phyloP scores from a whole-genome alignment of 352 stramenopile genomes.

The Phytophthora podocarpi region DNA sequence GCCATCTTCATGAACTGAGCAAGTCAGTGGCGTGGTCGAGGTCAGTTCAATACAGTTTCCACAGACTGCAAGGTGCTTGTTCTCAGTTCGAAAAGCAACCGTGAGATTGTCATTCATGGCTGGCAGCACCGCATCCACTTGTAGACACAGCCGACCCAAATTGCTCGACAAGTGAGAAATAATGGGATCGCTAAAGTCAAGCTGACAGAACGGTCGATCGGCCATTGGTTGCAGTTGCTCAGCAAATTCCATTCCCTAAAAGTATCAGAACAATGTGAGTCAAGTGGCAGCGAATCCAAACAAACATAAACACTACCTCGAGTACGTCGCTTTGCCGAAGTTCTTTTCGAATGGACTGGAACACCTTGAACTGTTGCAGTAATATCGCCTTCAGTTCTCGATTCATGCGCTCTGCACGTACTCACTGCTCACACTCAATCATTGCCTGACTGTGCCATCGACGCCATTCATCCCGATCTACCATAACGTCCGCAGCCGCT shows the following conservation, averaged over 20 bases:
- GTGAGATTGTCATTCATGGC: neutral
- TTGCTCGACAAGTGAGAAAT: neutral
- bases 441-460: neutral
- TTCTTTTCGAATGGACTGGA: neutral
- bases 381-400: constrained; percentile 1
- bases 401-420: neutral
- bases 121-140: neutral
- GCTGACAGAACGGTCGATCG: neutral
- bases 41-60: neutral
- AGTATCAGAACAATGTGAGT: neutral
- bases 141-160: neutral
- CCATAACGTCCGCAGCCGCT: neutral
- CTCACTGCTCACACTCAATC: neutral
- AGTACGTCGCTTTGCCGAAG: neutral
- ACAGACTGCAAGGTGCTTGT: neutral
- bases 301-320: neutral
- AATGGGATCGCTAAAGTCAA: constrained; percentile 3
- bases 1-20: neutral
- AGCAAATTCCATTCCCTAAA: neutral
- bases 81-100: neutral
- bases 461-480: neutral
- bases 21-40: neutral
- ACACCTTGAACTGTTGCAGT: neutral
- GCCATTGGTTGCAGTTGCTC: neutral
- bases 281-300: no score